These are phyloP conservation scores for Schoenoplectus triqueter DNA, from an alignment of 202 grass and related monocot species.

Conservation along the genomic window DNA sequence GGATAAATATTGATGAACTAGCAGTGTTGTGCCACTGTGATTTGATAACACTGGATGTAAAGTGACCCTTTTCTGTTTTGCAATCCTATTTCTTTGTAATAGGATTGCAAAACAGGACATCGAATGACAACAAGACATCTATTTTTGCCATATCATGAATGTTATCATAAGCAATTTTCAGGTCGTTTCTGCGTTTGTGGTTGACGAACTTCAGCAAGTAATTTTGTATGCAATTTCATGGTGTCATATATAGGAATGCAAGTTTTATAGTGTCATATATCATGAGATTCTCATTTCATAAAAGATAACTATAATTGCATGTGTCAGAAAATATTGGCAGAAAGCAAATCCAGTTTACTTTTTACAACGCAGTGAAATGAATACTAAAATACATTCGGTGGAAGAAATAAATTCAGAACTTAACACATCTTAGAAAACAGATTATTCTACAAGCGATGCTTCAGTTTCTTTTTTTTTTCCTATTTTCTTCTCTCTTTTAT, in stretches of 20 bases:
- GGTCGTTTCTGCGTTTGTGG: neutral
- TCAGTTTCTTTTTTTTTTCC: neutral
- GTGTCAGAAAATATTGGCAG: neutral
- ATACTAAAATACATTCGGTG: neutral
- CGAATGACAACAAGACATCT: neutral
- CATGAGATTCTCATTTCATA: conserved; percentile 18
- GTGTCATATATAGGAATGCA: neutral
- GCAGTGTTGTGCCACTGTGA: neutral
- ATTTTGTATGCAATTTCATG: conserved; percentile 1
- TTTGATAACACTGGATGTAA: neutral
- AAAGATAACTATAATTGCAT: neutral
- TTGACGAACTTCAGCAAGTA: conserved; percentile 1
- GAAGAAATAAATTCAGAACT: neutral
- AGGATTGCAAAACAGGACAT: conserved; percentile 21
- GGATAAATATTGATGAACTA: conserved; percentile 4
- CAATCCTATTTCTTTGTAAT: neutral
- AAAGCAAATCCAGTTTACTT: neutral
- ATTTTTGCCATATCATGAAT: neutral
- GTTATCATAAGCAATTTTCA: neutral
- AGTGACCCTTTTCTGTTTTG: neutral
- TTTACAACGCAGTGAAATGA: neutral
- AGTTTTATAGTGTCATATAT: neutral
- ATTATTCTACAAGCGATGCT: neutral
- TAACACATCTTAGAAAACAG: neutral
- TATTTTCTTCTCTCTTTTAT: neutral